phyloP scores from a whole-genome alignment of 495 filamentous ascomycete genomes.

The Delitschia confertaspora region DNA sequence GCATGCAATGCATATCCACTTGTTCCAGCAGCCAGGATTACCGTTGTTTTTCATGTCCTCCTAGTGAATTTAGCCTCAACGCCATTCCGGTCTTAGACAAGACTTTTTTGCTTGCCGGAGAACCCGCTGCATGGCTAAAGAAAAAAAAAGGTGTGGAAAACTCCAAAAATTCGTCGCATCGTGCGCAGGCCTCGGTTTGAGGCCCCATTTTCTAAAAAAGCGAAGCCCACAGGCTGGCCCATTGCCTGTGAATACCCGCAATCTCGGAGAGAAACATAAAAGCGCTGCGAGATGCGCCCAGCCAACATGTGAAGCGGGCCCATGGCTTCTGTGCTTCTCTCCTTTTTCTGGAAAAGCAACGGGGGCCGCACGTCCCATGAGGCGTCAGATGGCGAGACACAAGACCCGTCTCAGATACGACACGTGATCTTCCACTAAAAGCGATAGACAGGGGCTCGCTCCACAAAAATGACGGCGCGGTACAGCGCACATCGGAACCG shows the following conservation, averaged over 20 bases:
- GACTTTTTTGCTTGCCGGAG: not conserved
- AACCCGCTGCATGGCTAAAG: slow-evolving; percentile 1
- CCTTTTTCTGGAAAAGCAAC: slow-evolving; percentile 14
- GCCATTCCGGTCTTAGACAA: slow-evolving; percentile 8
- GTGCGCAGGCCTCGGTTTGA: not conserved
- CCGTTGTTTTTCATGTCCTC: slow-evolving; percentile 12
- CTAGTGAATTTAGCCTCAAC: slow-evolving; percentile 26
- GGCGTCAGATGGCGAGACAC: not conserved
- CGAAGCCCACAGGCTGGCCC: too few relatives aligned
- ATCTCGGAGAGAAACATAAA: too few relatives aligned
- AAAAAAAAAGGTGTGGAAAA: not conserved
- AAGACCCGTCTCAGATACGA: too few relatives aligned
- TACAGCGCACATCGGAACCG: slow-evolving; percentile 5
- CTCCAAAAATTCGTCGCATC: not conserved
- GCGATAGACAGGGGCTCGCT: slow-evolving; percentile 20
- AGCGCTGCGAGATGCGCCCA: too few relatives aligned
- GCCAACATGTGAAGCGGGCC: slow-evolving; percentile 16
- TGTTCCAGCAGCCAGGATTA: slow-evolving; percentile 9
- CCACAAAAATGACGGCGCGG: too few relatives aligned
- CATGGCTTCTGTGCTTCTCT: slow-evolving; percentile 3
- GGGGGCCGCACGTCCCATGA: slow-evolving; percentile 16
- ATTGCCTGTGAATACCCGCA: too few relatives aligned
- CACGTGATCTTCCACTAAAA: too few relatives aligned
- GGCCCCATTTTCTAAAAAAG: not conserved
- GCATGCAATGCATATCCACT: slow-evolving; percentile 20